phyloP scores from a whole-genome alignment of 1,284 basidiomycete species.

The Tilletia walkeri region DNA sequence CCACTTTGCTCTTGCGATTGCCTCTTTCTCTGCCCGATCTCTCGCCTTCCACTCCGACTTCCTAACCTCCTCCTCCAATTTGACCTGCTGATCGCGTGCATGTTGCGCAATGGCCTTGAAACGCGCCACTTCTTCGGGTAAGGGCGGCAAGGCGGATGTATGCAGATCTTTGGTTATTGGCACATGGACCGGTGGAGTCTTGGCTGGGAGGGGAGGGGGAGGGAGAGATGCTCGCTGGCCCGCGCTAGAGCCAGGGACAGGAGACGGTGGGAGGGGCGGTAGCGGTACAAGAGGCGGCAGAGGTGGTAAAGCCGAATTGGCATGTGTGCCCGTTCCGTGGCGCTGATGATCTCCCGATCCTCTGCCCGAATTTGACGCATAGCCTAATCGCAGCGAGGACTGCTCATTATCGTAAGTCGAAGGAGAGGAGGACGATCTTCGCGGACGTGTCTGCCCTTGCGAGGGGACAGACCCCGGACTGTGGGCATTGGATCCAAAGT shows the following conservation, averaged over 20 bases:
- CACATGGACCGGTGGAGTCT: background rate
- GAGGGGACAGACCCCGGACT: too few species aligned
- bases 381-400: too few species aligned
- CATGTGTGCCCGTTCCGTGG: too few species aligned
- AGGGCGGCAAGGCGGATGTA: background rate
- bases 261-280: too few species aligned
- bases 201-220: background rate
- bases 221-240: background rate
- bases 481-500: too few species aligned
- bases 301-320: too few species aligned
- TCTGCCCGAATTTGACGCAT: too few species aligned
- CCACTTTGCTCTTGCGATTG: constrained; percentile 7
- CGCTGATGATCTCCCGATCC: too few species aligned
- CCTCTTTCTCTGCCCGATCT: constrained; percentile 5
- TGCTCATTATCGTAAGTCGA: background rate
- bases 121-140: constrained; percentile 5
- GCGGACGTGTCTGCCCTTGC: too few species aligned
- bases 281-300: too few species aligned
- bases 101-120: background rate
- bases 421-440: background rate
- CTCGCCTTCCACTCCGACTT: background rate
- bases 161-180: constrained; percentile 7
- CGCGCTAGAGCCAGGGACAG: too few species aligned
- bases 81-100: background rate
- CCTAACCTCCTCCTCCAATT: constrained; percentile 6